These are phyloP conservation scores for Fusarium irregulare DNA, from an alignment of 2,329 filamentous ascomycete species.

Conservation along the genomic window DNA sequence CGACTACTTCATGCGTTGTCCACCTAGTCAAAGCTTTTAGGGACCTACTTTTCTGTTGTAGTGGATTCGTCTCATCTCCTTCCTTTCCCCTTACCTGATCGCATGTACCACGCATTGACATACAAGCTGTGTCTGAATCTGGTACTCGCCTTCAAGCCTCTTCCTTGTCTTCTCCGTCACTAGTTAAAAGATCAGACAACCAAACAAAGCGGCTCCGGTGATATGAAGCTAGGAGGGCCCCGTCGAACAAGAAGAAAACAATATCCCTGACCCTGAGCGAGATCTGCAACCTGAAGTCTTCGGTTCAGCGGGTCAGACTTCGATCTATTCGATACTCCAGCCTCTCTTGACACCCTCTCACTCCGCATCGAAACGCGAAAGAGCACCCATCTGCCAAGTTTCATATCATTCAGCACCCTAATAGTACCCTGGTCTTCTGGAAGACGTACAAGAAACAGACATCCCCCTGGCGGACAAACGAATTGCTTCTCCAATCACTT, in stretches of 20 bases:
- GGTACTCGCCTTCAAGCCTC: constrained; percentile 24
- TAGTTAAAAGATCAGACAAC: constrained; percentile 24
- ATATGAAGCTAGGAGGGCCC: constrained; percentile 31
- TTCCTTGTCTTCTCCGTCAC: constrained; percentile 18
- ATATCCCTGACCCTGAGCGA: constrained; percentile 29
- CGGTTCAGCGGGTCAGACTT: constrained; percentile 35
- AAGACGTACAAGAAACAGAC: constrained; percentile 39
- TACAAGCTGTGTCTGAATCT: constrained; percentile 28
- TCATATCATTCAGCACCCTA: constrained; percentile 27
- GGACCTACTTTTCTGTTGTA: constrained; percentile 40
- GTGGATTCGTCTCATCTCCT: constrained; percentile 48
- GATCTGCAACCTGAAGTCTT: constrained; percentile 42
- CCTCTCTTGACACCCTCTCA: constrained; percentile 24
- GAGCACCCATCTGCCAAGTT: constrained; percentile 31
- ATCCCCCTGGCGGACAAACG: constrained; percentile 27
- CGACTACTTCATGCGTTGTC: constrained; percentile 45
- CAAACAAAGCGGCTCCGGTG: constrained; percentile 29
- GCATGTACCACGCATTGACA: constrained; percentile 32
- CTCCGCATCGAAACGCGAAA: constrained; percentile 32
- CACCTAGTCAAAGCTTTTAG: constrained; percentile 43
- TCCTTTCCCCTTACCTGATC: constrained; percentile 35
- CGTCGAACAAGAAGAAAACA: constrained; percentile 23
- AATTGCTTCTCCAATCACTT: constrained; percentile 32
- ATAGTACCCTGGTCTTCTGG: constrained; percentile 28
- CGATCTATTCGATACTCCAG: constrained; percentile 37